Evolutionary conservation across 257 asterid species (phyloP), one percentile per base, ranked within the genome.

Genomic region (Phtheirospermum japonicum): DNA sequence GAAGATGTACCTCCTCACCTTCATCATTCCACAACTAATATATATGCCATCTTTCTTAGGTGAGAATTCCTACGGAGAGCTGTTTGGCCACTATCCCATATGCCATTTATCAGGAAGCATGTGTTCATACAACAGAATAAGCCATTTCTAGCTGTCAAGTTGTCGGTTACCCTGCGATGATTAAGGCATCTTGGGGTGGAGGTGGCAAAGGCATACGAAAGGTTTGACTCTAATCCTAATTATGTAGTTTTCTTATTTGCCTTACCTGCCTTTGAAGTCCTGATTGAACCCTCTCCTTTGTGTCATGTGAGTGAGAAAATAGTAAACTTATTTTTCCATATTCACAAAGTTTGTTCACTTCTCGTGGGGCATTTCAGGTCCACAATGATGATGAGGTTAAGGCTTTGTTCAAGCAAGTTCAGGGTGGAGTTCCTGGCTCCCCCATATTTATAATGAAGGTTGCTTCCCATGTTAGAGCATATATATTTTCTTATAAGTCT

Each of bases 111-210:
- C 83, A 76, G 34, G 77, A 89, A 78, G 97, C 99, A 43, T 93
- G 99, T 70, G 97, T 93, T 73, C 81, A 83, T 75, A 76, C 97
- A 50, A 87, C 96, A 12, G 99, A 93, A 82, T 96, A 89, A 80
- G 99, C 99, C 55, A 73, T 89, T 70, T 81, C 94, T 43, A 93
- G 99, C 79, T 93, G 99, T 71, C 96, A 89, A 75, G 87, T 75
- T 73, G 97, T 93, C 57, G 99, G 99, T 53, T 89, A 89, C 78
- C 99, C 99, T 64, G 99, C 99, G 48, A 93, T 93, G 99, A 87
- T 93, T 61, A 93, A 93, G 80, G 99, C 99, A 73, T 93, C 99
- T 61, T 93, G 99, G 99, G 99, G 99, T 53, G 99, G 99, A 46
- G 99, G 99, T 63, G 99, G 99, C 70, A 93, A 93, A 84, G 99